These are phyloP conservation scores for Nemophila menziesii DNA, from an alignment of 257 asterid genomes.

Conservation along the genomic window DNA sequence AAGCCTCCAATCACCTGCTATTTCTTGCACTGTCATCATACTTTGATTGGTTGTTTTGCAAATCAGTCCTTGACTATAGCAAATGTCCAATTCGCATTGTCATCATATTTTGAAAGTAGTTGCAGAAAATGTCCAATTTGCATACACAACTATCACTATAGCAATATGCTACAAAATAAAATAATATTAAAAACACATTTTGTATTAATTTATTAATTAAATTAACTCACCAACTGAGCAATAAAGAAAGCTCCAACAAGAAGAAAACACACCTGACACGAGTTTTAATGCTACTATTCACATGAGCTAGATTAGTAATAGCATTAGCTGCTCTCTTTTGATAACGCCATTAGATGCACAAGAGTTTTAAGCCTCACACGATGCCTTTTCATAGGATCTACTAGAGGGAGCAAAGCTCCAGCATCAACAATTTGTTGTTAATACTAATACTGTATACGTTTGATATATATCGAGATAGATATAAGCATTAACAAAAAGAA, in stretches of 20 bases:
- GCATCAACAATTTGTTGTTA: conserved; percentile 94
- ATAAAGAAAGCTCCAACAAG: conserved; percentile 1
- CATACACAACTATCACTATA: no score
- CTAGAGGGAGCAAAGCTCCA: conserved; percentile 91
- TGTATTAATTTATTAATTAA: no score
- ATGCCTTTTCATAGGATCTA: conserved; percentile 64
- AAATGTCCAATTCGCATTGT: no score
- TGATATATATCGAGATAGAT: not conserved
- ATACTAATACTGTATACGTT: conserved; percentile 77
- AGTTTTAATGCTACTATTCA: conserved; percentile 84
- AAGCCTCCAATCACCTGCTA: no score
- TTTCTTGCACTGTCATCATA: no score
- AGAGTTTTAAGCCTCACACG: conserved; percentile 41
- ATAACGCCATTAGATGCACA: conserved; percentile 78
- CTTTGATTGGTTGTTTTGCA: no score
- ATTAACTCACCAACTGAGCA: no score
- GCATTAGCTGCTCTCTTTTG: conserved; percentile 96
- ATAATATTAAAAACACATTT: no score
- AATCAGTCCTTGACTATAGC: no score
- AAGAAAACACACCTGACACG: conserved; percentile 63
- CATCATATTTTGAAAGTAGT: no score
- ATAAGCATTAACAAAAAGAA: not conserved
- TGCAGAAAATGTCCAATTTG: no score
- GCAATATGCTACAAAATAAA: no score
- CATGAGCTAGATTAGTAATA: conserved; percentile 94